Conservation (phyloP, 768 basidiomycete genomes). For the Suillus placidus region DNA sequence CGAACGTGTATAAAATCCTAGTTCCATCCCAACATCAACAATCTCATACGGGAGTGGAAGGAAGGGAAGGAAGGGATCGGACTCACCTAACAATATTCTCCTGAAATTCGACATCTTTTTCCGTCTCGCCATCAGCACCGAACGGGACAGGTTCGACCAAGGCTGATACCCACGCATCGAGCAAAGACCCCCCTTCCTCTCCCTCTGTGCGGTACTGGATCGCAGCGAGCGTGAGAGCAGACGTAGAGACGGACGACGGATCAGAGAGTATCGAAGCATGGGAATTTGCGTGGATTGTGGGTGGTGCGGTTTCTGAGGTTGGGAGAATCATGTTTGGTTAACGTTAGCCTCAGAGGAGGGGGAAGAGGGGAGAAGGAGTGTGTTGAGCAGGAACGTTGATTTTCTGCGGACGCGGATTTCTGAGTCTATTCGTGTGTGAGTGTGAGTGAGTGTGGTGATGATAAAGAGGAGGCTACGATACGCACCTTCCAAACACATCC, state of each 20-base stretch:
- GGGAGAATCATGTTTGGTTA: too few species aligned
- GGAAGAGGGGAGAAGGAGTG: too few species aligned
- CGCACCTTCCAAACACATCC: constrained; percentile 58
- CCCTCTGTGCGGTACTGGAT: background rate
- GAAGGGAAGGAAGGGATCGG: too few species aligned
- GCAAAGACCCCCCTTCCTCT: background rate
- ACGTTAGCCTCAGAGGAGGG: too few species aligned
- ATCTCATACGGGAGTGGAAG: background rate
- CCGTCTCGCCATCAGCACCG: background rate
- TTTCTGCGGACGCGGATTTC: background rate
- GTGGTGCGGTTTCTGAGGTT: too few species aligned
- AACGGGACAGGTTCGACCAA: background rate
- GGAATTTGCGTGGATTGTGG: too few species aligned
- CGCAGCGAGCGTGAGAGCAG: too few species aligned
- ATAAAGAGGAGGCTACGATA: background rate
- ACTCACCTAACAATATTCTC: too few species aligned
- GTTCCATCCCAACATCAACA: background rate
- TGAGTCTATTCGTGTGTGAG: too few species aligned
- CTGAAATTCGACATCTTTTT: constrained; percentile 39
- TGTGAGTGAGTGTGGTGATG: background rate
- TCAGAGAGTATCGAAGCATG: too few species aligned
- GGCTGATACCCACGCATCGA: background rate
- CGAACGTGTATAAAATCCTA: background rate
- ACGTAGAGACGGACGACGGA: too few species aligned
- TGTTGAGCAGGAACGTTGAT: too few species aligned